Base-by-base conservation (phyloP, 768 basidiomycete genomes). In the Pleurotus eryngii region DNA sequence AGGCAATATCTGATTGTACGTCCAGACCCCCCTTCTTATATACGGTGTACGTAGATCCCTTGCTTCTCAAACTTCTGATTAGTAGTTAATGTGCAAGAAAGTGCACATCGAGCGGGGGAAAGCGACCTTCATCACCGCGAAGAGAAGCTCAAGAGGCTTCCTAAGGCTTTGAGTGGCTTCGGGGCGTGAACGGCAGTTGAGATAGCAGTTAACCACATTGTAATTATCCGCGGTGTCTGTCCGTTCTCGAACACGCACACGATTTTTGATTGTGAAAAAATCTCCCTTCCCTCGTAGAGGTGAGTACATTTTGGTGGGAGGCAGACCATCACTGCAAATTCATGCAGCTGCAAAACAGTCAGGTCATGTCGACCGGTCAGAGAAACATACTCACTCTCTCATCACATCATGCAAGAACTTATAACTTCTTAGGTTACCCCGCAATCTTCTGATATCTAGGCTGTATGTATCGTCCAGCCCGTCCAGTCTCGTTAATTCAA, bases 341-440 rank as follows among this genome's bases (percentile, higher is more conserved):
- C 54, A 78, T 77, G 20, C 79, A 79, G 58, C 80, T 81, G 65
- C 4, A 37, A 27, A 27, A 56, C 59, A 46, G 46, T 47, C 20
- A 38, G 48, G 49, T 60, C 51, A 61, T 37, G 49, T 50, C 20
- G 56, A 47, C 27, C 55, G 37, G 18, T 49, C 5, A 46, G 9
- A 8, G 27, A 27, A 0, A 24, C 20, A 15, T 6, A 84, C 92
- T 65, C 70, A 94, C 92, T 89, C 83, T 82, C 91, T 82, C 69
- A 94, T 76, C 58, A 83, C 86, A 76, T 94, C 92, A 68, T 94
- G 93, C 72, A 94, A 75, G 72, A 90, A 94, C 74, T 93, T 92
- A 75, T 93, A 98, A 71, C 91, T 92, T 74, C 91, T 83, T 68
- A 96, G 76, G 68, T 92, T 91, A 26, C 97, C 97, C 71, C 96